Evolutionary conservation across 441 rosid genomes (phyloP), one percentile per base, ranked within the genome.

Genomic region (Gossypium schwendimanii): DNA sequence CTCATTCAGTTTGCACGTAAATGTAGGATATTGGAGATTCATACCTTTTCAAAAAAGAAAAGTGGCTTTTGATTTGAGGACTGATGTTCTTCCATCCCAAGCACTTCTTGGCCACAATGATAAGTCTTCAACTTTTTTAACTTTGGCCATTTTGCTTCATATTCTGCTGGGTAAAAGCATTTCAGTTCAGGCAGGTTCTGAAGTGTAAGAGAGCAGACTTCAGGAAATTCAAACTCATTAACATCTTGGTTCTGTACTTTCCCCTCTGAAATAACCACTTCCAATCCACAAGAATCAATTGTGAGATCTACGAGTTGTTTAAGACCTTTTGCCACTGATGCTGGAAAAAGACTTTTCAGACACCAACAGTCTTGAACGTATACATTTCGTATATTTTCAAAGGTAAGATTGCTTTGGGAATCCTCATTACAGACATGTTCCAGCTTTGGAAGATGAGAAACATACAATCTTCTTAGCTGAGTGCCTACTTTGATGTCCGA

Each of bases 371-470:
- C 8, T 0, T 0, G 0, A 55, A 76, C 36, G 11, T 0, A 0
- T 9, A 76, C 50, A 1, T 0, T 0, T 0, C 3, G n/a, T 6
- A 81, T 73, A 15, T 73, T 70, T 8, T 11, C 36, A 62, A 78
- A 81, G 11, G 71, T 45, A 7, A 77, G 69, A 68, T 26, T 54
- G 28, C 36, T 61, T 18, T 5, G 31, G 0, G 68, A 59, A 69
- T 83, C 77, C 24, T 53, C 44, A 33, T 57, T 70, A 80, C 83
- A 80, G 2, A 83, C 17, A 12, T 62, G 58, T 78, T 75, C 75
- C 74, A 84, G 31, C 9, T 70, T 75, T 41, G 80, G 80, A 28
- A 75, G 63, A 44, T 60, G 58, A 60, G 18, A 23, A 3, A 69
- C 4, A 17, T 33, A 53, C 24, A 69, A 28, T 24, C 26, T 21